Conservation (phyloP, 2,329 filamentous ascomycete genomes). For the Cytospora paraplurivora region DNA sequence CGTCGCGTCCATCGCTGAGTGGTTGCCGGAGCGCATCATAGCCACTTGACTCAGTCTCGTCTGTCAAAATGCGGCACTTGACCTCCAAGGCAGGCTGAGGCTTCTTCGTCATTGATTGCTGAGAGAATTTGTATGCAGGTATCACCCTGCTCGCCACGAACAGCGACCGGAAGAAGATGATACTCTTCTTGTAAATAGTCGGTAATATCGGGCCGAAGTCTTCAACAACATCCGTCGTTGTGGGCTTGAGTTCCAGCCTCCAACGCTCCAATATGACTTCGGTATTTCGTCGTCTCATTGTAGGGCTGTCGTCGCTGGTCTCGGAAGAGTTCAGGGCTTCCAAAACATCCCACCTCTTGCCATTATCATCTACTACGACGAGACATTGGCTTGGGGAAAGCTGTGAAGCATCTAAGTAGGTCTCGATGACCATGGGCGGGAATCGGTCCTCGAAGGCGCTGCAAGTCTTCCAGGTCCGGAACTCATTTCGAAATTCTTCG, state of each 20-base stretch:
- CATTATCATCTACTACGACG: conserved; percentile 83
- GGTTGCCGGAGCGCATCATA: conserved; percentile 72
- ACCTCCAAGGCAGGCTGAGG: conserved; percentile 69
- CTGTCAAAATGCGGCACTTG: conserved; percentile 76
- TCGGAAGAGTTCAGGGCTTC: conserved; percentile 74
- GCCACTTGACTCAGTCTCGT: conserved; percentile 54
- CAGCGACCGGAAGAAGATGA: conserved; percentile 89
- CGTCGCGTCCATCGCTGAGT: conserved; percentile 65
- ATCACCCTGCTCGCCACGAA: conserved; percentile 81
- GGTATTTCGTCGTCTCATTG: conserved; percentile 52
- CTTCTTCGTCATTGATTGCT: conserved; percentile 72
- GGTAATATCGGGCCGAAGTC: conserved; percentile 70
- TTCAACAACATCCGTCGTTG: conserved; percentile 48
- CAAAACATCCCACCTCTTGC: conserved; percentile 89
- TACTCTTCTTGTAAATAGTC: conserved; percentile 95
- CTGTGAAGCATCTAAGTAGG: conserved; percentile 78
- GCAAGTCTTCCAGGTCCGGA: conserved; percentile 79
- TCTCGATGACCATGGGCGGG: conserved; percentile 84
- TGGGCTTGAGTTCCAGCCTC: conserved; percentile 77
- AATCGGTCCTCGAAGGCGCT: conserved; percentile 77
- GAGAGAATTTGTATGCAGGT: conserved; percentile 81
- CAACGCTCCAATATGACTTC: conserved; percentile 90
- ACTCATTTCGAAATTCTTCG: conserved; percentile 79
- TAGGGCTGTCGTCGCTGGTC: conserved; percentile 50
- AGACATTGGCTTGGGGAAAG: conserved; percentile 84